Evolutionary conservation across 2,329 filamentous ascomycete species (phyloP).

Genomic region (Alternaria hordeiaustralica): DNA sequence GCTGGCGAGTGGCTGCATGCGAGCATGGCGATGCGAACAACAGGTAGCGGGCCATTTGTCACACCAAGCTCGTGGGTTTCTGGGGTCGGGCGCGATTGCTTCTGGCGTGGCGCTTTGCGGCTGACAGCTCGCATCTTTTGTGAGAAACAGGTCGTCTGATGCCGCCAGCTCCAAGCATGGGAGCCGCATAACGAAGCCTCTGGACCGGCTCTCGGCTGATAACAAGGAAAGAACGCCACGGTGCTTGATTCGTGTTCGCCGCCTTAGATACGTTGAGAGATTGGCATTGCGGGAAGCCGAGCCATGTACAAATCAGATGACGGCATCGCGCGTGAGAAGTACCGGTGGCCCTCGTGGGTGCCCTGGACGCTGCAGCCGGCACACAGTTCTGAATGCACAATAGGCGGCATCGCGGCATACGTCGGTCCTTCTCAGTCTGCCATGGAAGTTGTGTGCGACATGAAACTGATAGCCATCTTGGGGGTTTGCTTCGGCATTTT

Average conservation of each 20-base stretch:
- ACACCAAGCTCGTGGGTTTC: constrained; percentile 9
- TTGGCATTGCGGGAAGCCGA: neutral
- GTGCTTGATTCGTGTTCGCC: constrained; percentile 8
- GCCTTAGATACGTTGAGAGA: constrained; percentile 1
- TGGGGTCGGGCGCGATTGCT: constrained; percentile 12
- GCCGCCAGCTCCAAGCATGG: constrained; percentile 1
- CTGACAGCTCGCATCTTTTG: constrained; percentile 25
- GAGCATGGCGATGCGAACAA: neutral
- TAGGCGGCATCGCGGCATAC: neutral
- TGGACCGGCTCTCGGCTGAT: constrained; percentile 10
- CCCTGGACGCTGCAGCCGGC: constrained; percentile 7
- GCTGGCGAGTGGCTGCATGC: constrained; percentile 3
- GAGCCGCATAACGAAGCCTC: constrained; percentile 7
- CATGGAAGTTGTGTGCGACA: neutral
- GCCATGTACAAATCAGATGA: constrained; percentile 14
- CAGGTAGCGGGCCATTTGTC: neutral
- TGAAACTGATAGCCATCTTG: neutral
- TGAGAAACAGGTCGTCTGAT: constrained; percentile 25
- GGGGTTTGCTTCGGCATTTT: neutral
- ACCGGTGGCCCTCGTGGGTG: constrained; percentile 6
- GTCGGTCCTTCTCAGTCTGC: neutral
- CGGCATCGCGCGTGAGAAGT: constrained; percentile 22
- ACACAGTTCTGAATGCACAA: neutral
- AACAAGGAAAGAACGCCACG: constrained; percentile 7
- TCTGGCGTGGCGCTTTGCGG: constrained; percentile 13